Evolutionary conservation across 2,329 filamentous ascomycete species (phyloP).

Genomic region (Beauveria australis): DNA sequence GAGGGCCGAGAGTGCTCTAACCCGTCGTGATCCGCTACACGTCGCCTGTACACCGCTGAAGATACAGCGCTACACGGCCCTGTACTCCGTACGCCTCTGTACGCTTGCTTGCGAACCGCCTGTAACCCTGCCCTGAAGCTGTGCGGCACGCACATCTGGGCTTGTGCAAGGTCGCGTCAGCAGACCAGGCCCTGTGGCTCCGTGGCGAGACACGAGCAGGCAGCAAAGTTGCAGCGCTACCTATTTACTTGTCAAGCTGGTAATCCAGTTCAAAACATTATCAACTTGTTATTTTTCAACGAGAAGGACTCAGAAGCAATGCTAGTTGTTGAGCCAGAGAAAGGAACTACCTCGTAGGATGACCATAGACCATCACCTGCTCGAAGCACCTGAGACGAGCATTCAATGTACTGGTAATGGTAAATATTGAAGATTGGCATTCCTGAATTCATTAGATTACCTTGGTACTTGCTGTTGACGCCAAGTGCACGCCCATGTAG

Average conservation of each 20-base stretch:
- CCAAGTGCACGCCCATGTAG: neutral
- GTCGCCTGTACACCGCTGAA: neutral
- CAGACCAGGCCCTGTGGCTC: slow-evolving; percentile 2
- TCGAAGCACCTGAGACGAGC: neutral
- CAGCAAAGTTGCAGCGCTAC: neutral
- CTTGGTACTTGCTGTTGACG: neutral
- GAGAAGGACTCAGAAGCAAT: neutral
- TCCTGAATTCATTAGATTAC: neutral
- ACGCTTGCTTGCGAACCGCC: neutral
- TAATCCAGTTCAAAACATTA: neutral
- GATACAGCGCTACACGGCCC: neutral
- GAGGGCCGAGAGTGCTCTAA: neutral
- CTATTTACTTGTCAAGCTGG: neutral
- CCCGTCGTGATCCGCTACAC: neutral
- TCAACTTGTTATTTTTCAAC: neutral
- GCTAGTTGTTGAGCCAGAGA: neutral
- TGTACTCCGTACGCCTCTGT: neutral
- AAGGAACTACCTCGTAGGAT: neutral
- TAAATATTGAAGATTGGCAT: too few relatives aligned
- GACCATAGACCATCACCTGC: neutral
- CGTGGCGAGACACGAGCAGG: neutral
- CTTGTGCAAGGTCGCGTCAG: neutral
- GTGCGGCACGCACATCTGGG: too few relatives aligned
- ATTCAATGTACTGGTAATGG: too few relatives aligned
- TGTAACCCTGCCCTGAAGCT: neutral